Evolutionary conservation across 2,329 filamentous ascomycete genomes (phyloP).

Genomic region (Coleophoma cylindrospora): DNA sequence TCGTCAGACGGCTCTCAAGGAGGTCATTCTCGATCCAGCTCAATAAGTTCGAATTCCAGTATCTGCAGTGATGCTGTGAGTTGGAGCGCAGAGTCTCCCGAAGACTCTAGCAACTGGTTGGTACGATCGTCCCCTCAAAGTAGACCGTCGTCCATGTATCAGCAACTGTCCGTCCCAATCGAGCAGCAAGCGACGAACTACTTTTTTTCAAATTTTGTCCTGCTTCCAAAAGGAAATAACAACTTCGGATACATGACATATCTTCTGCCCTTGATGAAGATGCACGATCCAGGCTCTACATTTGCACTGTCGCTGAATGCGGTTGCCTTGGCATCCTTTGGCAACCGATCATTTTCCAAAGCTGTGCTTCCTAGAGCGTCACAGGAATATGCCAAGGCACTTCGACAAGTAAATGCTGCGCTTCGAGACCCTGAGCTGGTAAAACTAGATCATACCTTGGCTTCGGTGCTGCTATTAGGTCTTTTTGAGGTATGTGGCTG

Average conservation of each 20-base stretch:
- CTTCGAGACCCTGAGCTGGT: conserved; percentile 40
- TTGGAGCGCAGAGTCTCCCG: neutral
- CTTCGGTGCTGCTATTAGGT: conserved; percentile 49
- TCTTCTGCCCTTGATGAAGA: conserved; percentile 44
- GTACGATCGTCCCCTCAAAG: conserved; percentile 17
- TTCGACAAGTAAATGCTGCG: conserved; percentile 42
- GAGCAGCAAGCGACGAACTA: conserved; percentile 49
- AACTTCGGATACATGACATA: conserved; percentile 52
- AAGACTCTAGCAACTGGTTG: conserved; percentile 12
- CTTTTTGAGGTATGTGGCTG: conserved; percentile 42
- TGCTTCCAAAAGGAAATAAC: conserved; percentile 43
- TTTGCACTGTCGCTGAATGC: conserved; percentile 51
- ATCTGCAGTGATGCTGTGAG: neutral
- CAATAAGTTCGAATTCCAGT: neutral
- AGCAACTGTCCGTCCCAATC: conserved; percentile 34
- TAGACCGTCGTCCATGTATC: neutral
- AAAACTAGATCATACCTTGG: conserved; percentile 46
- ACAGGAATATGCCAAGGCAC: conserved; percentile 45
- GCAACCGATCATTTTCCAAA: conserved; percentile 37
- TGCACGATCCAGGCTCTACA: conserved; percentile 33
- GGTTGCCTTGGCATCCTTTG: conserved; percentile 48
- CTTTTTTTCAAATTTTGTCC: conserved; percentile 54
- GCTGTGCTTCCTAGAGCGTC: conserved; percentile 34
- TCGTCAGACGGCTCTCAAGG: neutral
- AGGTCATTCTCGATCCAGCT: neutral